These are phyloP conservation scores for Coriolopsis trogii DNA, from an alignment of 1,284 basidiomycete genomes.

Conservation along the genomic window DNA sequence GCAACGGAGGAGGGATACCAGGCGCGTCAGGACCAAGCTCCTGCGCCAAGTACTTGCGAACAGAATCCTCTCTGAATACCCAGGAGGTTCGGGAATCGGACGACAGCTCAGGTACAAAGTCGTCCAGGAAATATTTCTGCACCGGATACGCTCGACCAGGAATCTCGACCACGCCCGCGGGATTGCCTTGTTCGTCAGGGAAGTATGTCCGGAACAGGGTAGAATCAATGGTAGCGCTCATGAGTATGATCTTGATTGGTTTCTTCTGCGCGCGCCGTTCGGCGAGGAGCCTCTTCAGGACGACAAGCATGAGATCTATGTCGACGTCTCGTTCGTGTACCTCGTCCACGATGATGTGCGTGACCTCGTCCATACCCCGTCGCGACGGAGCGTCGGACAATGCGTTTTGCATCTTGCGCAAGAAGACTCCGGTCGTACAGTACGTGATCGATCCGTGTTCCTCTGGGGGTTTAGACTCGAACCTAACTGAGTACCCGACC, in stretches of 20 bases:
- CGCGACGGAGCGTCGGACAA: conserved; percentile 49
- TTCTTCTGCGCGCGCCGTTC: conserved; percentile 76
- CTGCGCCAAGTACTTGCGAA: conserved; percentile 74
- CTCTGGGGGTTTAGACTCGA: conserved; percentile 82
- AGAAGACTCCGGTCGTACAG: conserved; percentile 93
- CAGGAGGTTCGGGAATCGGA: conserved; percentile 46
- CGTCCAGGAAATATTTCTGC: conserved; percentile 80
- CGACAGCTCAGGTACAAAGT: conserved; percentile 63
- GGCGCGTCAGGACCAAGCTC: conserved; percentile 58
- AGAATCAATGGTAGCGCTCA: conserved; percentile 96
- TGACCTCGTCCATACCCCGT: conserved; percentile 76
- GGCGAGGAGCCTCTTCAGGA: conserved; percentile 84
- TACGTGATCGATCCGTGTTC: conserved; percentile 89
- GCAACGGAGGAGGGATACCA: conserved; percentile 11
- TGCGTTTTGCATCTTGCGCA: conserved; percentile 85
- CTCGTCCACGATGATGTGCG: conserved; percentile 94
- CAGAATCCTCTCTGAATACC: conserved; percentile 80
- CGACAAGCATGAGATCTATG: conserved; percentile 90
- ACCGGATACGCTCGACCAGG: conserved; percentile 96
- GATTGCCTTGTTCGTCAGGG: conserved; percentile 59
- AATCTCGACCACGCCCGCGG: conserved; percentile 80
- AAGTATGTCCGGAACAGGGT: conserved; percentile 91
- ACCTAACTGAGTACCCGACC: conserved; percentile 93
- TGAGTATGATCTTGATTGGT: conserved; percentile 88
- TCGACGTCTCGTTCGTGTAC: conserved; percentile 97